Percentiles rank a stretch among this genome's conserved stretches.
These are phyloP conservation scores for Melocanna baccifera DNA, from an alignment of 176 grass and related monocot species.

Conservation along the genomic window DNA sequence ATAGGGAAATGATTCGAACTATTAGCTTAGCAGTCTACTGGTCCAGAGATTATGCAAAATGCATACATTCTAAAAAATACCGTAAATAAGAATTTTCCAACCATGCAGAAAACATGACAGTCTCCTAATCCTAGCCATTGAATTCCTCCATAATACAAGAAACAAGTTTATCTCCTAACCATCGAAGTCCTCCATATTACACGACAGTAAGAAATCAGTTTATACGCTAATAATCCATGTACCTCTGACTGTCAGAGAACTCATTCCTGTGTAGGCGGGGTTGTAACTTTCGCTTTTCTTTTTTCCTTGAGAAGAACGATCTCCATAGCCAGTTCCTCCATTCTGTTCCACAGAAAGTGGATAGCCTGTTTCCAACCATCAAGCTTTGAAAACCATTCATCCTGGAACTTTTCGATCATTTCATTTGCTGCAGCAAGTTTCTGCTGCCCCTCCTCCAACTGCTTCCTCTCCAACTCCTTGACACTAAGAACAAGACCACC, in stretches of 20 bases:
- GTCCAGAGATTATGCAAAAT: slow-evolving; percentile 12
- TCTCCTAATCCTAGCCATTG: background rate
- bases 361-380: slow-evolving; percentile 1
- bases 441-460: slow-evolving; percentile 43
- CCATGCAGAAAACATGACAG: background rate
- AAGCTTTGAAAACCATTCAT: slow-evolving; percentile 47
- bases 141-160: slow-evolving; percentile 14
- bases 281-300: slow-evolving; percentile 33
- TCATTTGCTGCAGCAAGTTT: slow-evolving; percentile 16
- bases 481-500: slow-evolving; percentile 67
- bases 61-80: slow-evolving; percentile 12
- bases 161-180: slow-evolving; percentile 19
- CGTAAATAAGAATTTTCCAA: slow-evolving; percentile 8
- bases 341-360: slow-evolving; percentile 8
- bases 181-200: background rate
- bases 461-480: slow-evolving; percentile 63
- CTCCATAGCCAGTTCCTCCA: slow-evolving; percentile 19
- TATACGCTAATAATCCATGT: slow-evolving; percentile 29
- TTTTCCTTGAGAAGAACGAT: slow-evolving; percentile 48
- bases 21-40: slow-evolving; percentile 18
- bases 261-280: slow-evolving; percentile 37
- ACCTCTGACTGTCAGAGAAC: slow-evolving; percentile 35
- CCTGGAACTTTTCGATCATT: slow-evolving; percentile 48
- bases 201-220: background rate
- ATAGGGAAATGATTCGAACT: background rate